These are phyloP conservation scores for Vigna angularis DNA, from an alignment of 306 rosid species.

Conservation along the genomic window DNA sequence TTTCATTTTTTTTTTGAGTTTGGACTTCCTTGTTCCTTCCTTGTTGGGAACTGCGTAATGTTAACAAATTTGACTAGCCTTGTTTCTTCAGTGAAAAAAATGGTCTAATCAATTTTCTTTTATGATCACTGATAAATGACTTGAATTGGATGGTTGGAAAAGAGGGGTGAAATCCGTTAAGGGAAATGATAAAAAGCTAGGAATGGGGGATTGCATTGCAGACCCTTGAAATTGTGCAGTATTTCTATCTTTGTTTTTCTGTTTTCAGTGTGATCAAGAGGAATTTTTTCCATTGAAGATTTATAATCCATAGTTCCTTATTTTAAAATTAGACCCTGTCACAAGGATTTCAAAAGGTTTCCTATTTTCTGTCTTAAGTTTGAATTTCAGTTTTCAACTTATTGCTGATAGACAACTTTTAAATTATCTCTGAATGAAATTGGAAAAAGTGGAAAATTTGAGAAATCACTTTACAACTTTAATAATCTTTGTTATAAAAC, in stretches of 20 bases:
- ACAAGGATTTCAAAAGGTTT: conserved; percentile 33
- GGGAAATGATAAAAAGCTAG: conserved; percentile 6
- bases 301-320: neutral
- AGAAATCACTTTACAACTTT: conserved; percentile 19
- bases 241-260: neutral
- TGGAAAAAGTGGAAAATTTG: conserved; percentile 29
- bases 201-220: neutral
- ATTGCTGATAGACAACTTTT: neutral
- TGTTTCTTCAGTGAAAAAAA: neutral
- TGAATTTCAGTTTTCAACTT: neutral
- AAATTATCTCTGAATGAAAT: neutral
- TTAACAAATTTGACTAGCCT: neutral
- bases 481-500: conserved; percentile 13
- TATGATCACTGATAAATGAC: conserved; percentile 9
- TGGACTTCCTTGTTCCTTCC: neutral
- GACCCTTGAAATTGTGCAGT: conserved; percentile 4
- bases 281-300: neutral
- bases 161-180: neutral
- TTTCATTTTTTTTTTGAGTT: neutral
- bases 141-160: neutral
- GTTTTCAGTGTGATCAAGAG: neutral
- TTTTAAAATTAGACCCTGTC: neutral
- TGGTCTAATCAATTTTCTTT: neutral
- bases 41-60: conserved; percentile 7
- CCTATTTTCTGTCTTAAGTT: neutral